phyloP scores from a whole-genome alignment of 768 basidiomycete genomes.

The Pholiota conissans region DNA sequence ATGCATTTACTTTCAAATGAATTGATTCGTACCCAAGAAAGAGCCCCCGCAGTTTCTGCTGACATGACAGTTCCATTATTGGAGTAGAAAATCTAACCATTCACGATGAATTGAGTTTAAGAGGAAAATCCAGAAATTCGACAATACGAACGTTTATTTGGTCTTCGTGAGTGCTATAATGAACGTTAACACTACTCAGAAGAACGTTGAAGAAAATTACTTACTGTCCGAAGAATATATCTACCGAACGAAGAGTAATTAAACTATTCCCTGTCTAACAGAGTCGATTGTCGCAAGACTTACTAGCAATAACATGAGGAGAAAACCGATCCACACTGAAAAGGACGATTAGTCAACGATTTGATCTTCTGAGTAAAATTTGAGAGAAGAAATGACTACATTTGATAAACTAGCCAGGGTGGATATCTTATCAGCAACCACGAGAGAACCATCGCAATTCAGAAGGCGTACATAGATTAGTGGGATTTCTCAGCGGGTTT shows the following conservation, averaged over 20 bases:
- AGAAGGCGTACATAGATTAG: constrained; percentile 53
- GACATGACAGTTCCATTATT: constrained; percentile 68
- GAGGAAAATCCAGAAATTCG: neutral
- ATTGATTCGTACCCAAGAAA: constrained; percentile 36
- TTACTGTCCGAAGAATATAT: constrained; percentile 75
- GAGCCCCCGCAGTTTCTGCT: constrained; percentile 53
- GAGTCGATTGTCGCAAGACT: constrained; percentile 24
- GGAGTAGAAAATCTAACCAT: constrained; percentile 62
- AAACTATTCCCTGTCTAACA: neutral
- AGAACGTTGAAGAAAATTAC: constrained; percentile 2
- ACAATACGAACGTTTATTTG: constrained; percentile 51
- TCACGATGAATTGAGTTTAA: neutral
- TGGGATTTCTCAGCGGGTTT: constrained; percentile 63
- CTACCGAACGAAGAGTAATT: constrained; percentile 30
- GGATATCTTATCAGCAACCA: constrained; percentile 1
- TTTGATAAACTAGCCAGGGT: constrained; percentile 33
- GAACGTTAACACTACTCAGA: neutral
- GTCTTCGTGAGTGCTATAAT: constrained; percentile 61
- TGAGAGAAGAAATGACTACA: constrained; percentile 28
- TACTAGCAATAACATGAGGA: constrained; percentile 76
- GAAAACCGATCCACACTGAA: constrained; percentile 73
- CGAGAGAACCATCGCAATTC: neutral
- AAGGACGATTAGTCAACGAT: constrained; percentile 1
- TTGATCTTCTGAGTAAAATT: neutral
- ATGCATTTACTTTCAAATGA: neutral